Evolutionary conservation across 306 rosid species (phyloP).

Genomic region (Benincasa hispida): DNA sequence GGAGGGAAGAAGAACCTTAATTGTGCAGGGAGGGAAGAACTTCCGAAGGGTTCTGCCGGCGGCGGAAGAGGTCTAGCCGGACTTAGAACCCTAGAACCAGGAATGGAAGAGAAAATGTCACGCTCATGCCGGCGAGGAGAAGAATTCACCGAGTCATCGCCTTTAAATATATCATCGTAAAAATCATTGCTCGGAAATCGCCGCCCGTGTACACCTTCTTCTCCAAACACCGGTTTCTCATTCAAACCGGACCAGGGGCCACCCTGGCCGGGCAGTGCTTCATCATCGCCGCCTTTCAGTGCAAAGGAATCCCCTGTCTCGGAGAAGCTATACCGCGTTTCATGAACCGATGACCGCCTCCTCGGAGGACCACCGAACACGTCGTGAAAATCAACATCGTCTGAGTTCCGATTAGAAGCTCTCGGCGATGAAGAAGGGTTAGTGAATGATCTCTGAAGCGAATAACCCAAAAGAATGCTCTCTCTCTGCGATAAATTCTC

Average conservation of each 20-base stretch:
- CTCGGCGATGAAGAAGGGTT: constrained; percentile 22
- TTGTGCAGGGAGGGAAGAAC: constrained; percentile 25
- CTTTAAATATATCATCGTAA: constrained; percentile 74
- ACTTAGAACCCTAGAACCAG: constrained; percentile 25
- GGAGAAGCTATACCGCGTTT: constrained; percentile 19
- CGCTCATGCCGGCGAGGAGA: constrained; percentile 39
- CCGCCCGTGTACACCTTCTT: constrained; percentile 28
- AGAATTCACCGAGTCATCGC: constrained; percentile 33
- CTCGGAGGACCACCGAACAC: constrained; percentile 93
- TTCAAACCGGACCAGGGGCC: constrained; percentile 20
- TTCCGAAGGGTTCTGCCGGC: constrained; percentile 15
- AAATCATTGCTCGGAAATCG: constrained; percentile 38
- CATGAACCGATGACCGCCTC: constrained; percentile 41
- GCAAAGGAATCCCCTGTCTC: constrained; percentile 10
- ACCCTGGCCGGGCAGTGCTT: neutral
- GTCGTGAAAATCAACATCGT: constrained; percentile 62
- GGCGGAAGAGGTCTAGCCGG: constrained; percentile 41
- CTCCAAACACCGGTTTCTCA: constrained; percentile 81
- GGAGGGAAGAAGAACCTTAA: constrained; percentile 44
- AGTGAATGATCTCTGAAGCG: constrained; percentile 19
- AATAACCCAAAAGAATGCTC: constrained; percentile 35
- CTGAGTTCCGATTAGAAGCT: constrained; percentile 21
- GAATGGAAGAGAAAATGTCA: constrained; percentile 13
- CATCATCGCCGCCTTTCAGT: constrained; percentile 17
- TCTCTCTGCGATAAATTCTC: constrained; percentile 44